Evolutionary conservation across 2,329 filamentous ascomycete genomes (phyloP).

Genomic region (Pyricularia pennisetigena): DNA sequence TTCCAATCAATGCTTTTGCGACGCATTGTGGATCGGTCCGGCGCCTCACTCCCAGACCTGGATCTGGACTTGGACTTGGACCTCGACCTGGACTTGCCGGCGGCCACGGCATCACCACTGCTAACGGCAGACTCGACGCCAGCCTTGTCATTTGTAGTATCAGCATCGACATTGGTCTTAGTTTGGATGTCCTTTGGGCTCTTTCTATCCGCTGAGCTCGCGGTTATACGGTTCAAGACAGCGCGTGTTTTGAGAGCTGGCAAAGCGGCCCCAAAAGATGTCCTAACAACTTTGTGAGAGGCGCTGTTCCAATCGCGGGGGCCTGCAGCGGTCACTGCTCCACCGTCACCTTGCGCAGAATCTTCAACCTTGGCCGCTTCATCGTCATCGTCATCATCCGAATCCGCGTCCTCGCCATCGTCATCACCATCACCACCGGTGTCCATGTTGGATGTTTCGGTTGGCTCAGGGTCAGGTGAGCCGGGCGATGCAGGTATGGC

Average conservation of each 20-base stretch:
- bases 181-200: not conserved
- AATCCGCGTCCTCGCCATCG: not conserved
- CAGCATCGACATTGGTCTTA: too few species aligned
- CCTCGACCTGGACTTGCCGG: not conserved
- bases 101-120: not conserved
- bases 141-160: not conserved
- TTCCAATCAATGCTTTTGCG: not conserved
- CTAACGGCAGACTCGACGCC: not conserved
- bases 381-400: not conserved
- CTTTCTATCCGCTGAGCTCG: not conserved
- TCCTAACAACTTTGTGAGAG: slow-evolving; percentile 16
- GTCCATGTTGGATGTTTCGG: not conserved
- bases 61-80: not conserved
- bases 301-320: slow-evolving; percentile 16
- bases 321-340: slow-evolving; percentile 1
- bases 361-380: not conserved
- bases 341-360: not conserved
- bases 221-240: not conserved
- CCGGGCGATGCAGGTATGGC: not conserved
- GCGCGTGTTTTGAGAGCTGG: not conserved
- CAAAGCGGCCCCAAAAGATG: slow-evolving; percentile 13
- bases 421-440: not conserved
- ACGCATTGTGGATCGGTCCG: not conserved
- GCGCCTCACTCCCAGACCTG: not conserved
- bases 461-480: not conserved